phyloP scores from a whole-genome alignment of 2,329 filamentous ascomycete species.

The Acarospora socialis region DNA sequence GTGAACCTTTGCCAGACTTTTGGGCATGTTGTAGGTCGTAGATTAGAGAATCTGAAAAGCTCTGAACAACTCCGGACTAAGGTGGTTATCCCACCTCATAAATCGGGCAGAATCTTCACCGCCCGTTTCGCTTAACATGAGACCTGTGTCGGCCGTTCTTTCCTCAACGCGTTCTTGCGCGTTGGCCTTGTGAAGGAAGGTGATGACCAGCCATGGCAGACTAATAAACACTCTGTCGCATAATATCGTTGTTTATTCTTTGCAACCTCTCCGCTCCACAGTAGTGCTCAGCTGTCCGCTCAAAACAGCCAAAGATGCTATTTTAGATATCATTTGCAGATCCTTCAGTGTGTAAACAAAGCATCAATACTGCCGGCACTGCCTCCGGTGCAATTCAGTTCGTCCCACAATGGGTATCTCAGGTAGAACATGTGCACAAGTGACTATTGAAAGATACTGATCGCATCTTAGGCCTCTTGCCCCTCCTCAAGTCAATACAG shows the following conservation, averaged over 20 bases:
- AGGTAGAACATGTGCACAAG: conserved; percentile 12
- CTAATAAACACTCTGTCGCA: neutral
- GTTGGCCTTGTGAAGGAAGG: neutral
- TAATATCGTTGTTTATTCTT: neutral
- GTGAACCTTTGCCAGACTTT: conserved; percentile 64
- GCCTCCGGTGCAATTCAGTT: too few relatives aligned
- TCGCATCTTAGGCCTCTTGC: conserved; percentile 55
- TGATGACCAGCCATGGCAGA: neutral
- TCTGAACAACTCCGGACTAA: too few relatives aligned
- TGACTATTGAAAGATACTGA: conserved; percentile 7
- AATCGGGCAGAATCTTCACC: neutral
- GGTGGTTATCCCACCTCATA: too few relatives aligned
- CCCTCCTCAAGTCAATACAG: conserved; percentile 91
- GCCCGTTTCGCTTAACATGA: neutral
- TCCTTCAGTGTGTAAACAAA: conserved; percentile 8
- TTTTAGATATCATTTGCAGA: too few relatives aligned
- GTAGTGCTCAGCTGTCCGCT: too few relatives aligned
- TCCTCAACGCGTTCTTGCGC: conserved; percentile 1
- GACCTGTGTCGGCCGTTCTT: neutral
- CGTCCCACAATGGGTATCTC: conserved; percentile 24
- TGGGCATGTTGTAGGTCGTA: conserved; percentile 66
- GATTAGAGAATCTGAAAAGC: conserved; percentile 1
- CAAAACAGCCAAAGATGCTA: too few relatives aligned
- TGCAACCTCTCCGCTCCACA: neutral
- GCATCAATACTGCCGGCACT: neutral